Percentiles rank a stretch among this genome's conserved stretches.
These are phyloP conservation scores for Proliferodiscus dingleyae DNA, from an alignment of 2,329 filamentous ascomycete genomes.

Conservation along the genomic window DNA sequence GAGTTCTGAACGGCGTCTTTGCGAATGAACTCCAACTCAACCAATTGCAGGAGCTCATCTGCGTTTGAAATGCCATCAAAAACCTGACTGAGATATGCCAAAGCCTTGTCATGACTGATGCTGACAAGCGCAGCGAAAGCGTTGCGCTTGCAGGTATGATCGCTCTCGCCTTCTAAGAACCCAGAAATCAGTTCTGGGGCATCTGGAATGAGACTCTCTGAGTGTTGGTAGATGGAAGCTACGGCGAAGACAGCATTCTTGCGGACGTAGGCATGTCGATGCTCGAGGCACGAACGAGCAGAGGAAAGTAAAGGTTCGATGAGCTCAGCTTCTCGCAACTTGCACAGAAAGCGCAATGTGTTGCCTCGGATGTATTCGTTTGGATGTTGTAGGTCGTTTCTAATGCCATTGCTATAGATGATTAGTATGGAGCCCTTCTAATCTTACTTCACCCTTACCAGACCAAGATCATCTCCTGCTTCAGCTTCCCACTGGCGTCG, in stretches of 20 bases:
- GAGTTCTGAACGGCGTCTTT: conserved; percentile 95
- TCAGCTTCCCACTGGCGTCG: conserved; percentile 86
- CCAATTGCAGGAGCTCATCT: conserved; percentile 87
- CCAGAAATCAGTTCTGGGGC: conserved; percentile 85
- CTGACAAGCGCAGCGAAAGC: conserved; percentile 87
- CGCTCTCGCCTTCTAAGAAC: conserved; percentile 87
- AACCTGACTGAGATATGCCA: conserved; percentile 80
- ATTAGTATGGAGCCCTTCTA: conserved; percentile 4
- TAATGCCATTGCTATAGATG: conserved; percentile 78
- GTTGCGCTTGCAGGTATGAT: conserved; percentile 96
- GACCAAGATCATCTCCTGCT: conserved; percentile 99
- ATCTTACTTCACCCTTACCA: conserved; percentile 55
- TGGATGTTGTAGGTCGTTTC: conserved; percentile 92
- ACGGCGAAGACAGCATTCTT: conserved; percentile 98
- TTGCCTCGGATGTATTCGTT: conserved; percentile 99
- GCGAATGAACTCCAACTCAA: conserved; percentile 93
- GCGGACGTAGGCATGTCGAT: conserved; percentile 94
- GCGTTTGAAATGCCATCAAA: conserved; percentile 94
- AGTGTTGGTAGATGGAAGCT: conserved; percentile 86
- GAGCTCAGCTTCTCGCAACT: conserved; percentile 90
- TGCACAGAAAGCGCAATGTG: conserved; percentile 95
- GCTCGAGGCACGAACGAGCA: conserved; percentile 85
- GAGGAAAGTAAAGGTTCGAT: conserved; percentile 94
- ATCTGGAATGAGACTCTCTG: conserved; percentile 87
- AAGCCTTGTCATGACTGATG: conserved; percentile 89